Percentiles rank a stretch among this genome's conserved stretches.
phyloP scores from a whole-genome alignment of 2,329 filamentous ascomycete species.

The Penicillium occitanis region DNA sequence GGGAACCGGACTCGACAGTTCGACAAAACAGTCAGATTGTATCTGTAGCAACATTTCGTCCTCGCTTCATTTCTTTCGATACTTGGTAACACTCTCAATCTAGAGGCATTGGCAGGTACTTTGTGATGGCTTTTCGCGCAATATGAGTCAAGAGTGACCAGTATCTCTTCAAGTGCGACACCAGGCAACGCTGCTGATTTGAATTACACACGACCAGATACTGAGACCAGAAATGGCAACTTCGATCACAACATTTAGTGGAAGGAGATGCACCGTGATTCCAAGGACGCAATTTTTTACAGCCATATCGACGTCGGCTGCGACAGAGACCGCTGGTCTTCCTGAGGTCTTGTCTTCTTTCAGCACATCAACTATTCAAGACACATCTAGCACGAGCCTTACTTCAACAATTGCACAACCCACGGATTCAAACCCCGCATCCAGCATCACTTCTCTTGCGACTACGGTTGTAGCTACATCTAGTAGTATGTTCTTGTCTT shows the following conservation, averaged over 20 bases:
- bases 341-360: background rate
- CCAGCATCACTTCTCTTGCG: background rate
- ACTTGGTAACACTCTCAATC: background rate
- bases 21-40: background rate
- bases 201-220: background rate
- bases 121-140: background rate
- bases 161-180: background rate
- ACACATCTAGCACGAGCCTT: background rate
- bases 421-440: constrained; percentile 1
- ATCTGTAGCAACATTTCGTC: background rate
- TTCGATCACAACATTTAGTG: constrained; percentile 24
- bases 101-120: background rate
- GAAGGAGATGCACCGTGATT: constrained; percentile 30
- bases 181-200: background rate
- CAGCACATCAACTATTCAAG: background rate
- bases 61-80: background rate
- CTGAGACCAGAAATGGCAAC: constrained; percentile 16
- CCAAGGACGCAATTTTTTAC: constrained; percentile 24
- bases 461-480: background rate
- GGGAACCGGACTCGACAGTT: background rate
- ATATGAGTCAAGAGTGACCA: constrained; percentile 1
- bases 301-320: constrained; percentile 16
- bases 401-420: background rate
- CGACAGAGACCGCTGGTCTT: constrained; percentile 14
- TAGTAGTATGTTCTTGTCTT: constrained; percentile 11